Percentiles rank a stretch among this genome's conserved stretches.
phyloP scores from a whole-genome alignment of 2,329 filamentous ascomycete species.

The Fusarium hainanense region DNA sequence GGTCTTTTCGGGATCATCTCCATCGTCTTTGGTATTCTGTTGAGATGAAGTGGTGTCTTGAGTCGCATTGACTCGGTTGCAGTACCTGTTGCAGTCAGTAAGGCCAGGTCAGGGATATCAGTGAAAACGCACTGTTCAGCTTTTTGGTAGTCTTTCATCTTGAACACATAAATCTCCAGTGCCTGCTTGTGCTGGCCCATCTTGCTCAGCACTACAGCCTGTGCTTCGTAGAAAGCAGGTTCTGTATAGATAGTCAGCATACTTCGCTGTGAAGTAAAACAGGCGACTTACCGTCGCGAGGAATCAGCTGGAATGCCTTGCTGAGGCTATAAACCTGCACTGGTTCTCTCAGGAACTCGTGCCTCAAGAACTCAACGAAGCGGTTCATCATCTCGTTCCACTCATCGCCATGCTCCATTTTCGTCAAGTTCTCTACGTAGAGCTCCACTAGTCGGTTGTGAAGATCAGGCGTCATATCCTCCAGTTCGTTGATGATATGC shows the following conservation, averaged over 20 bases:
- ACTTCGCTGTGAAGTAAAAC: background rate
- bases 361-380: slow-evolving; percentile 79
- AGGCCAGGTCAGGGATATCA: background rate
- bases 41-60: slow-evolving; percentile 59
- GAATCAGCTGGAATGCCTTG: slow-evolving; percentile 80
- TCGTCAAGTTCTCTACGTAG: slow-evolving; percentile 67
- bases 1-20: slow-evolving; percentile 59
- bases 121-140: slow-evolving; percentile 81
- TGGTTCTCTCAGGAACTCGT: slow-evolving; percentile 78
- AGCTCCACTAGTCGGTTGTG: slow-evolving; percentile 86
- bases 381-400: slow-evolving; percentile 71
- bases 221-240: slow-evolving; percentile 85
- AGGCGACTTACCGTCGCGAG: slow-evolving; percentile 74
- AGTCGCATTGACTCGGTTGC: slow-evolving; percentile 82
- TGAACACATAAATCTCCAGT: slow-evolving; percentile 97
- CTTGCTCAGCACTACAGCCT: slow-evolving; percentile 90
- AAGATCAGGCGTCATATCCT: slow-evolving; percentile 85
- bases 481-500: slow-evolving; percentile 88
- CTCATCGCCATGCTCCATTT: slow-evolving; percentile 56
- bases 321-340: slow-evolving; percentile 80
- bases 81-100: slow-evolving; percentile 70
- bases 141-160: slow-evolving; percentile 85
- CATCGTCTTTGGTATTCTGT: slow-evolving; percentile 49
- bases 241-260: slow-evolving; percentile 62
- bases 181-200: slow-evolving; percentile 97